These are phyloP conservation scores for Pleurotus citrinopileatus DNA, from an alignment of 768 basidiomycete genomes.

Conservation along the genomic window DNA sequence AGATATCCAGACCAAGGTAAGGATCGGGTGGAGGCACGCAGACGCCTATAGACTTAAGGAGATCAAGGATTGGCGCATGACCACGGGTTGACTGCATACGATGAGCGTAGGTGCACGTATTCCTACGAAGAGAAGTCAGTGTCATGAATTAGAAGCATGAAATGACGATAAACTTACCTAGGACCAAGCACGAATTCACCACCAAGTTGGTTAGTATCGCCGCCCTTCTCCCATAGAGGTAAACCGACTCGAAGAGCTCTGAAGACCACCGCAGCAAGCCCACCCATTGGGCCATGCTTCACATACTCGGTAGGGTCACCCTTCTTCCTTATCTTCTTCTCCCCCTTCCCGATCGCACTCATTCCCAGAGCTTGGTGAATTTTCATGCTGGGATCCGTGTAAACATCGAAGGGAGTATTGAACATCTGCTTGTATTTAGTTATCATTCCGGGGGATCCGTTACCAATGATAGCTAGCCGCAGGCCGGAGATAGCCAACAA, in stretches of 20 bases:
- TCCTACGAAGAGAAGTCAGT: too few species aligned
- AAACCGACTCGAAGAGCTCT: slow-evolving; percentile 72
- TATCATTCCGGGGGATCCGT: slow-evolving; percentile 76
- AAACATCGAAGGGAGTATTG: slow-evolving; percentile 67
- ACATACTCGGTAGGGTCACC: slow-evolving; percentile 39
- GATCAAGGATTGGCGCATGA: slow-evolving; percentile 70
- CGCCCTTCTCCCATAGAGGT: slow-evolving; percentile 80
- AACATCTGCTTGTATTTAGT: slow-evolving; percentile 78
- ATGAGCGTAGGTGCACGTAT: slow-evolving; percentile 73
- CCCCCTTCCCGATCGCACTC: slow-evolving; percentile 19
- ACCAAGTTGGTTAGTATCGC: slow-evolving; percentile 76
- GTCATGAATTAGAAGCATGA: too few species aligned
- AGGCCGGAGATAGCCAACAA: slow-evolving; percentile 33
- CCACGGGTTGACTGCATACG: slow-evolving; percentile 77
- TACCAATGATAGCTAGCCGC: slow-evolving; percentile 71
- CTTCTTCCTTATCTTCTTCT: slow-evolving; percentile 7
- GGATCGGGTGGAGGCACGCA: background rate
- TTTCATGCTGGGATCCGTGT: slow-evolving; percentile 70
- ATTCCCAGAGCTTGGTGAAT: slow-evolving; percentile 80
- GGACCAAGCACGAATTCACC: slow-evolving; percentile 75
- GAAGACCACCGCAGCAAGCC: slow-evolving; percentile 71
- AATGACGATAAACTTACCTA: too few species aligned
- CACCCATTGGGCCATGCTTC: slow-evolving; percentile 60
- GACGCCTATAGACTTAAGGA: slow-evolving; percentile 58
- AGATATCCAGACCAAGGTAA: background rate